A percentile compares a stretch with the other conserved stretches of the same genome.
phyloP scores from a whole-genome alignment of 78 protist species.

The Dictyostelium capitatum region DNA sequence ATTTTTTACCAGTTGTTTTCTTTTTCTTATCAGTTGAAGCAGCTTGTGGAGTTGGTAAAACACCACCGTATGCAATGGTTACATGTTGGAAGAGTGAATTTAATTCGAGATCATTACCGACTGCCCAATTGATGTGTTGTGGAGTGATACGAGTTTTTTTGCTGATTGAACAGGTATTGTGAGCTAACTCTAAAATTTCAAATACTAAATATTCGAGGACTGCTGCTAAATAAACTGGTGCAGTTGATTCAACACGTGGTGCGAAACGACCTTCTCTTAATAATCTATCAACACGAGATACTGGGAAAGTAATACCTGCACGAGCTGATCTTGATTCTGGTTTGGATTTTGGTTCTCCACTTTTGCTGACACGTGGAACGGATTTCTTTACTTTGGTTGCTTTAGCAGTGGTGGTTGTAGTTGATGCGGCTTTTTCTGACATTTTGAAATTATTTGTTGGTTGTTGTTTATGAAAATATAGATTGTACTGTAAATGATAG shows the following conservation, averaged over 20 bases:
- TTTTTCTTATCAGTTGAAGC: slow-evolving; percentile 44
- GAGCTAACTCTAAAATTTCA: slow-evolving; percentile 98
- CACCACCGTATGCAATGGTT: slow-evolving; percentile 98
- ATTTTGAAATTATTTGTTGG: background rate
- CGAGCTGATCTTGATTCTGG: slow-evolving; percentile 65
- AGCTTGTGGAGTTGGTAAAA: slow-evolving; percentile 92
- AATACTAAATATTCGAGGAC: slow-evolving; percentile 98
- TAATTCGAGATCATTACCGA: slow-evolving; percentile 98
- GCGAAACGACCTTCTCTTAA: slow-evolving; percentile 91
- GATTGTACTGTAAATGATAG: too few relatives aligned
- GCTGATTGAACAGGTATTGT: slow-evolving; percentile 96
- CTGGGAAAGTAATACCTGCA: slow-evolving; percentile 96
- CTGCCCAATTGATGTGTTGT: slow-evolving; percentile 95
- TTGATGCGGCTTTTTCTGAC: background rate
- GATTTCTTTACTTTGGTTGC: background rate
- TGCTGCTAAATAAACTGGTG: slow-evolving; percentile 97
- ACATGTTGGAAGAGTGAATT: slow-evolving; percentile 94
- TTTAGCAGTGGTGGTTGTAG: background rate
- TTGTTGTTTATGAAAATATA: too few relatives aligned
- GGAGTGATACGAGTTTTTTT: slow-evolving; percentile 96
- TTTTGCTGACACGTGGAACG: background rate
- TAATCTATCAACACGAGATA: slow-evolving; percentile 93
- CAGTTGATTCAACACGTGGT: slow-evolving; percentile 79
- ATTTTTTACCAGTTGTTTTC: slow-evolving; percentile 22
- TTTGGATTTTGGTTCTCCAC: slow-evolving; percentile 9